These are phyloP conservation scores for Plectranthus barbatus DNA, from an alignment of 257 asterid species.

Conservation along the genomic window DNA sequence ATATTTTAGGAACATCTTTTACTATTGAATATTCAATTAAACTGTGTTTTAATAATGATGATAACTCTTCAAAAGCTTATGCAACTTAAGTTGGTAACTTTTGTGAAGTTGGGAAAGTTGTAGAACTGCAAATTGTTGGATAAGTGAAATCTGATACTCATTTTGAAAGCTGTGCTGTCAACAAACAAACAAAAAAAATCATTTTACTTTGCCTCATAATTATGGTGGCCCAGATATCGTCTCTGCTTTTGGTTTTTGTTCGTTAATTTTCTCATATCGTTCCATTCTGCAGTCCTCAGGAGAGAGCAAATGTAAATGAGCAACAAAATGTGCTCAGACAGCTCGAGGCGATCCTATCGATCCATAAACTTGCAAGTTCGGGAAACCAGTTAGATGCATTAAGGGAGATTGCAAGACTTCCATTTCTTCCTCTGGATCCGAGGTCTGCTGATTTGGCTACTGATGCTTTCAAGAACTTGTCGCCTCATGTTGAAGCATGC, in stretches of 20 bases:
- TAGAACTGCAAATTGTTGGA: not conserved
- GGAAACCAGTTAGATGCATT: constrained; percentile 75
- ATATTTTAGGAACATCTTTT: too few relatives aligned
- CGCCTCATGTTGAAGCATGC: constrained; percentile 82
- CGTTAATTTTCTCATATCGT: not conserved
- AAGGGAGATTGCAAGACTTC: constrained; percentile 82
- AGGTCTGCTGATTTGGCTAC: constrained; percentile 50
- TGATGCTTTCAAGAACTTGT: constrained; percentile 51
- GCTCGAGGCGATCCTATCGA: constrained; percentile 76
- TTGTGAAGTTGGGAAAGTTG: too few relatives aligned
- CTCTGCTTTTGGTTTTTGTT: not conserved
- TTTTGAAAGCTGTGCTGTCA: too few relatives aligned
- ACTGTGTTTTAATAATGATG: too few relatives aligned
- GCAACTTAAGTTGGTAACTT: too few relatives aligned
- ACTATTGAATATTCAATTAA: too few relatives aligned
- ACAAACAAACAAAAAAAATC: not conserved
- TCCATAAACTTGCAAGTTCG: constrained; percentile 59
- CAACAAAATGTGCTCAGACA: constrained; percentile 83
- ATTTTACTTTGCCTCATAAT: not conserved
- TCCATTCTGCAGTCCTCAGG: constrained; percentile 60
- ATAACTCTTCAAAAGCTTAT: too few relatives aligned
- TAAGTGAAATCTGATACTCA: not conserved
- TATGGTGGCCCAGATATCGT: not conserved
- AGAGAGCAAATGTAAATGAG: constrained; percentile 69
- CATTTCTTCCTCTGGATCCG: constrained; percentile 93